Evolutionary conservation across 352 stramenopile genomes (phyloP).

Genomic region (Pythium insidiosum): DNA sequence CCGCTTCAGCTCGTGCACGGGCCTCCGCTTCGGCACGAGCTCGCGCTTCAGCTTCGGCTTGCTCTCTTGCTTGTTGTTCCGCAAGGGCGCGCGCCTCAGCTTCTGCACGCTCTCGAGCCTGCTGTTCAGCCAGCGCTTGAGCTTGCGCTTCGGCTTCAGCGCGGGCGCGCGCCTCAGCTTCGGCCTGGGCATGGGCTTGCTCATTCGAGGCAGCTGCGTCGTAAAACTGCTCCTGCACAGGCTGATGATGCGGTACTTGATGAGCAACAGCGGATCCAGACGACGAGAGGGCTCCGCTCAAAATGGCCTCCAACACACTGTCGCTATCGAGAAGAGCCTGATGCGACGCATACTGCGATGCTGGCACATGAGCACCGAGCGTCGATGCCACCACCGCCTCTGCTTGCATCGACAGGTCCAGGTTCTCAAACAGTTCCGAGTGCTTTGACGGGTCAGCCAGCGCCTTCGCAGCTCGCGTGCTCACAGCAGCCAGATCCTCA

Average conservation of each 20-base stretch:
- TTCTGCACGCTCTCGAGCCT: slow-evolving; percentile 18
- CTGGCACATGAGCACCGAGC: slow-evolving; percentile 50
- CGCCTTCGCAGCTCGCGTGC: slow-evolving; percentile 89
- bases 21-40: slow-evolving; percentile 18
- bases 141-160: slow-evolving; percentile 11
- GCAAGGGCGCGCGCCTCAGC: slow-evolving; percentile 10
- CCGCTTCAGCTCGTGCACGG: slow-evolving; percentile 1
- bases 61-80: slow-evolving; percentile 1
- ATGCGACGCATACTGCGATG: slow-evolving; percentile 73
- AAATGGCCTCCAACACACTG: slow-evolving; percentile 40
- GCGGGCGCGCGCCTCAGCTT: slow-evolving; percentile 10
- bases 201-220: too few relatives aligned
- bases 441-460: slow-evolving; percentile 91
- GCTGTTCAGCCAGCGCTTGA: slow-evolving; percentile 13
- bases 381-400: slow-evolving; percentile 88
- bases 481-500: slow-evolving; percentile 83
- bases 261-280: too few relatives aligned
- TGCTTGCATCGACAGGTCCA: slow-evolving; percentile 91
- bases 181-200: slow-evolving; percentile 16
- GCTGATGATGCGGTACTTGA: slow-evolving; percentile 10
- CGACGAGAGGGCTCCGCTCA: slow-evolving; percentile 11
- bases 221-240: slow-evolving; percentile 17
- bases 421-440: slow-evolving; percentile 94
- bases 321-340: slow-evolving; percentile 58
- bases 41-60: slow-evolving; percentile 10